Evolutionary conservation across 257 asterid genomes (phyloP), one percentile per base, ranked within the genome.

Genomic region (Plantago elongata): DNA sequence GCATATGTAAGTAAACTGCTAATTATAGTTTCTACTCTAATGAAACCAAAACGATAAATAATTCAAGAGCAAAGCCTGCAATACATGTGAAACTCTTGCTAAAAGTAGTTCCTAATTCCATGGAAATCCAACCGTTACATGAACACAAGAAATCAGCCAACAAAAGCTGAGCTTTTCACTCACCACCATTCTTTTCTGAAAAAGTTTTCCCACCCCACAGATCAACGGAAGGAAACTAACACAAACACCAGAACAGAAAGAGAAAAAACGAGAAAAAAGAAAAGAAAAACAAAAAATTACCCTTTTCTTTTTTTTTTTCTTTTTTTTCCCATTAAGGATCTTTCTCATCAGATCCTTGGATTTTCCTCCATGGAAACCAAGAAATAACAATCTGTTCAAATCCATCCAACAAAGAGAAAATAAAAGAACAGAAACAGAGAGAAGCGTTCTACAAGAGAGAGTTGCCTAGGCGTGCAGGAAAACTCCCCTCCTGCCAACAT

Each of bases 401-500:
- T 55, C 77, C 72, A 50, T 74, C 62, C 44, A 51, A 66, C 47
- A 68, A 45, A 49, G 43, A 45, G 46, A 51, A 54, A 15, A 57
- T 34, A 62, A 30, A 37, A 0, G 3, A 51, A 62, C 30, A 58
- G 22, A 42, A n/a, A 42, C 11, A 11, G 17, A 6, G 12, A 10
- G 16, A 46, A 57, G 3, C 3, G 13, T 11, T 13, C 11, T 45
- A 37, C 34, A 69, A 60, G 12, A 55, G 47, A 40, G 52, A 57
- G 13, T 40, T 38, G 34, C 37, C 27, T 38, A 74, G 95, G 95
- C 90, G 84, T 83, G 79, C 96, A 82, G 93, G 96, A 82, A 73
- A 63, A 37, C 18, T 50, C 70, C 66, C 46, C 27, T 13, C 44
- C n/a, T 14, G 9, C 40, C 40, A 34, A 34, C 40, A 34, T 1